phyloP scores from a whole-genome alignment of 768 basidiomycete species.

The Amanita inopinata region DNA sequence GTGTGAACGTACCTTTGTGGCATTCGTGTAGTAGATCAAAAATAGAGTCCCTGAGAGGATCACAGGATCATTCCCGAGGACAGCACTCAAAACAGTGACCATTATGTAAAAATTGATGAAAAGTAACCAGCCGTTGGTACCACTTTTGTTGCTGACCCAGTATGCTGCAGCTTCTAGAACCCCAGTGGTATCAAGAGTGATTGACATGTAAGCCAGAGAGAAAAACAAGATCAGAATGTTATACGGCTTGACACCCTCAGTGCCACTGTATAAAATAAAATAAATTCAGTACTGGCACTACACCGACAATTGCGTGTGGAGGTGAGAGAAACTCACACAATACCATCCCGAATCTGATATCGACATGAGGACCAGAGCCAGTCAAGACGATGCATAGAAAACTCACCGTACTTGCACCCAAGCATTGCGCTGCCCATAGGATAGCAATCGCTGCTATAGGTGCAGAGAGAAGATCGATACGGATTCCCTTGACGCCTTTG shows the following conservation, averaged over 20 bases:
- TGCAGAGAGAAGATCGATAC: constrained; percentile 42
- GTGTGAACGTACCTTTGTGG: constrained; percentile 29
- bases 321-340: constrained; percentile 38
- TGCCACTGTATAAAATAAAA: constrained; percentile 10
- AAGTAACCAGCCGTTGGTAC: constrained; percentile 58
- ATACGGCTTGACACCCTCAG: constrained; percentile 74
- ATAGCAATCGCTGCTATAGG: constrained; percentile 43
- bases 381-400: neutral
- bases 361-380: neutral
- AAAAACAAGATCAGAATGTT: constrained; percentile 92
- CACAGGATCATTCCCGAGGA: constrained; percentile 93
- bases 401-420: constrained; percentile 26
- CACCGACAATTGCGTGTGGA: no score
- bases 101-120: constrained; percentile 79
- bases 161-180: constrained; percentile 81
- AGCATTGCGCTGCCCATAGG: constrained; percentile 47
- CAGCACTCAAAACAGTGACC: constrained; percentile 64
- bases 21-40: constrained; percentile 77
- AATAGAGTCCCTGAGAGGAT: constrained; percentile 89
- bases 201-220: constrained; percentile 86
- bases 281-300: neutral
- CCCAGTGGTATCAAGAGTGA: constrained; percentile 86
- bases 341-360: constrained; percentile 56
- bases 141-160: constrained; percentile 77
- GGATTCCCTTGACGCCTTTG: constrained; percentile 22